Percentiles rank a stretch among this genome's conserved stretches.
Conservation (phyloP, 208 protist genomes). For the Trypanosoma mega region DNA sequence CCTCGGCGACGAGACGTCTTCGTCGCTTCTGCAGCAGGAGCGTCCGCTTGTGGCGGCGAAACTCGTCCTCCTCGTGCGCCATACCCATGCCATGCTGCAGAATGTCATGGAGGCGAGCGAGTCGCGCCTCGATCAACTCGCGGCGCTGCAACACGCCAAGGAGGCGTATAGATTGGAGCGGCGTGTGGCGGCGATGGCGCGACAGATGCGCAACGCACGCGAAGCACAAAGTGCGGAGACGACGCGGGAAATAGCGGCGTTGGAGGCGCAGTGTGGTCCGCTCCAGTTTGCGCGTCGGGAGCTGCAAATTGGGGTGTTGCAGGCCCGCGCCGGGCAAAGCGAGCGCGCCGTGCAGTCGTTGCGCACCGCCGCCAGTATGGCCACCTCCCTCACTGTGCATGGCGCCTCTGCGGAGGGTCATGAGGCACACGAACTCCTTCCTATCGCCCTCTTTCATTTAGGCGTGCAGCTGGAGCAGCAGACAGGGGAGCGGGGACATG, state of each 20-base stretch:
- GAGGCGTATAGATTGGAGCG: conserved; percentile 3
- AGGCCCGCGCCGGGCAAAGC: conserved; percentile 1
- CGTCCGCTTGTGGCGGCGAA: neutral
- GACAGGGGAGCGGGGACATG: neutral
- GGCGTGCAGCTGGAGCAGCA: conserved; percentile 15
- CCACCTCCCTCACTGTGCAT: neutral
- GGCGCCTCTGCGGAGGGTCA: neutral
- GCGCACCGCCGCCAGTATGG: conserved; percentile 10
- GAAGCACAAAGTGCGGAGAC: neutral
- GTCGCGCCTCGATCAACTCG: neutral
- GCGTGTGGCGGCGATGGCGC: conserved; percentile 3
- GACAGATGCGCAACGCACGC: neutral
- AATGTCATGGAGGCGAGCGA: neutral
- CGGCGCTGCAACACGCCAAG: conserved; percentile 21
- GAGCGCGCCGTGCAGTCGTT: conserved; percentile 7
- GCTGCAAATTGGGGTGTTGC: conserved; percentile 21
- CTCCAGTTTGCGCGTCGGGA: conserved; percentile 15
- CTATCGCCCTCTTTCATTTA: conserved; percentile 19
- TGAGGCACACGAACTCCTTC: neutral
- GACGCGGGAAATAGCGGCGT: neutral
- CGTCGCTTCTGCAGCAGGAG: neutral
- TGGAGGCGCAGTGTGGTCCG: conserved; percentile 5
- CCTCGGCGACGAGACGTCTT: neutral
- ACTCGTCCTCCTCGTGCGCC: neutral
- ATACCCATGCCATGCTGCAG: neutral